Percentiles rank a stretch among this genome's conserved stretches.
phyloP scores from a whole-genome alignment of 371 early-diverging fungal species.

The Capillidium rhysosporum region DNA sequence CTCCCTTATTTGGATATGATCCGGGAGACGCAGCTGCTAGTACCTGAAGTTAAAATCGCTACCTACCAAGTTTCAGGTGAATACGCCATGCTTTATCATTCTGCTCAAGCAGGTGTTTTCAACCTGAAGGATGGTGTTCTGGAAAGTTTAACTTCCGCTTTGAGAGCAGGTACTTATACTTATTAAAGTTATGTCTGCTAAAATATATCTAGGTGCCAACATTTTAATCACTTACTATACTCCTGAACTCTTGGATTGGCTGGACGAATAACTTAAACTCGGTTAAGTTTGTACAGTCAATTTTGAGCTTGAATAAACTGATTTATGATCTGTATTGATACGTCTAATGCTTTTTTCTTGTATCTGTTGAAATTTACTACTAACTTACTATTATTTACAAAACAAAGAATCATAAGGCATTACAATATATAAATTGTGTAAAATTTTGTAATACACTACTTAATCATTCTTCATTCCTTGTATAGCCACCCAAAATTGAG shows the following conservation, averaged over 20 bases:
- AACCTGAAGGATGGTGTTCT: constrained; percentile 62
- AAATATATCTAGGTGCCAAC: constrained; percentile 31
- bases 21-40: constrained; percentile 63
- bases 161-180: constrained; percentile 51
- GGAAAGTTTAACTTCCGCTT: constrained; percentile 63
- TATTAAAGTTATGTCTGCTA: not conserved
- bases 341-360: too few relatives aligned
- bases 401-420: too few relatives aligned
- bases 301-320: too few relatives aligned
- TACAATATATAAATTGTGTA: too few relatives aligned
- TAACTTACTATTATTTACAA: too few relatives aligned
- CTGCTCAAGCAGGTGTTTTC: constrained; percentile 73
- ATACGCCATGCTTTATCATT: constrained; percentile 82
- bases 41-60: constrained; percentile 55
- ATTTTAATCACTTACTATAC: constrained; percentile 88
- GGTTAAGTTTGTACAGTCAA: too few relatives aligned
- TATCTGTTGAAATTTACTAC: too few relatives aligned
- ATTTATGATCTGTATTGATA: too few relatives aligned
- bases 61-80: constrained; percentile 90
- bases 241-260: constrained; percentile 79
- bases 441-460: too few relatives aligned
- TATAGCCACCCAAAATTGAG: too few relatives aligned
- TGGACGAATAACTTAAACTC: constrained; percentile 19
- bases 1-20: constrained; percentile 88
- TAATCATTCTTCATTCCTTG: too few relatives aligned